phyloP scores from a whole-genome alignment of 2,329 filamentous ascomycete species.

The Tolypocladium tropicale region DNA sequence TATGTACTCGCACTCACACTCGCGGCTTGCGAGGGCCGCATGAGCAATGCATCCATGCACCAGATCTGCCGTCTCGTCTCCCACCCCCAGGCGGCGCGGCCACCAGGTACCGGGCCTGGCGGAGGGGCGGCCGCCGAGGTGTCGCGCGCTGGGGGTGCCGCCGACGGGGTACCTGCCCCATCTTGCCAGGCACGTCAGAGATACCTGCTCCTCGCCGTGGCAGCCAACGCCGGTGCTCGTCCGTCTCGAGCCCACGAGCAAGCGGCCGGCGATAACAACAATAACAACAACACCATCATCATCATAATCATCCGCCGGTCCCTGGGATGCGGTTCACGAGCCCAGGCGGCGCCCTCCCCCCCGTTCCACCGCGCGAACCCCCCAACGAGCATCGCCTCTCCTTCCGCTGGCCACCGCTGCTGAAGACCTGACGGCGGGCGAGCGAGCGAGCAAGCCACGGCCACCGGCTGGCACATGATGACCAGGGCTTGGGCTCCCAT shows the following conservation, averaged over 20 bases:
- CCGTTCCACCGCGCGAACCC: too few species aligned
- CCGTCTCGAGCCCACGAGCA: background rate
- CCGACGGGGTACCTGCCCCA: background rate
- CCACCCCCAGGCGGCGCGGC: background rate
- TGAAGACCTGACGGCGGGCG: background rate
- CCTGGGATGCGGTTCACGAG: background rate
- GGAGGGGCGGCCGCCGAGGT: background rate
- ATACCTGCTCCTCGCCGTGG: background rate
- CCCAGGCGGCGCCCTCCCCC: too few species aligned
- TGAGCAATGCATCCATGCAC: background rate
- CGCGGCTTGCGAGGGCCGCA: background rate
- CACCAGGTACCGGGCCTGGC: background rate
- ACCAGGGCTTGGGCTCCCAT: background rate
- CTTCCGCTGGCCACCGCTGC: background rate
- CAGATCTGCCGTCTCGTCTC: background rate
- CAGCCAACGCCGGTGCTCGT: background rate
- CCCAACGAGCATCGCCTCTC: background rate
- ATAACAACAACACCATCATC: background rate
- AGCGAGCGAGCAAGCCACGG: background rate
- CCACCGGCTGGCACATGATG: background rate
- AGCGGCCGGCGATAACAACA: background rate
- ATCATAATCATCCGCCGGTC: background rate
- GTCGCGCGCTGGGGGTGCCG: background rate
- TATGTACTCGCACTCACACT: background rate
- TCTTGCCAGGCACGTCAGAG: background rate